Percentiles rank a stretch among this genome's conserved stretches.
Evolutionary conservation across 441 rosid species (phyloP).

Genomic region (Eutrema salsugineum): DNA sequence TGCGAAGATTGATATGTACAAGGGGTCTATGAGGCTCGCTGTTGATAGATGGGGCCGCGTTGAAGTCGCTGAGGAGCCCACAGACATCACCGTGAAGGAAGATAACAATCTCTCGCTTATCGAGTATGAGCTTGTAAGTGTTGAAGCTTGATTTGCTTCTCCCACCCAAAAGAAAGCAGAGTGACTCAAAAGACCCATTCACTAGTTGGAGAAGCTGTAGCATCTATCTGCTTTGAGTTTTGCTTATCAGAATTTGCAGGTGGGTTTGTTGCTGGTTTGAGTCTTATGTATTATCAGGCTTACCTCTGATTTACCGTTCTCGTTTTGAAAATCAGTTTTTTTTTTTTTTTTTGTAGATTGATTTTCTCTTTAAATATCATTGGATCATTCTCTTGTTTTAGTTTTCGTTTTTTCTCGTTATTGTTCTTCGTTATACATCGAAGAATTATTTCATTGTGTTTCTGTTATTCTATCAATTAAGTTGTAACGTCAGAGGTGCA

Average conservation of each 20-base stretch:
- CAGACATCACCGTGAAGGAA: slow-evolving; percentile 63
- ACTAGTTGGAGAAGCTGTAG: background rate
- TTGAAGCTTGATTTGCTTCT: slow-evolving; percentile 32
- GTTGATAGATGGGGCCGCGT: slow-evolving; percentile 63
- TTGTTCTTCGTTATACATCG: background rate
- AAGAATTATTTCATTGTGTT: background rate
- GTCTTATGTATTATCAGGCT: slow-evolving; percentile 20
- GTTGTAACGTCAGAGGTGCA: background rate
- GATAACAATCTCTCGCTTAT: slow-evolving; percentile 82
- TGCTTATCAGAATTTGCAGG: slow-evolving; percentile 23
- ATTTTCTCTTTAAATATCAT: slow-evolving; percentile 7
- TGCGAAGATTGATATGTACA: slow-evolving; percentile 61
- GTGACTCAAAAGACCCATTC: background rate
- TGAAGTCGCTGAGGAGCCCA: slow-evolving; percentile 48
- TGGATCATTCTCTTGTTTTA: slow-evolving; percentile 9
- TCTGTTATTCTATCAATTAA: background rate
- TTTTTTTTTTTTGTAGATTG: slow-evolving; percentile 7
- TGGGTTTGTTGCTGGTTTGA: slow-evolving; percentile 10
- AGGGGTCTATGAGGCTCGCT: slow-evolving; percentile 66
- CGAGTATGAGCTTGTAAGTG: slow-evolving; percentile 71
- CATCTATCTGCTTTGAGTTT: slow-evolving; percentile 17
- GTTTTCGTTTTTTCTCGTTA: background rate
- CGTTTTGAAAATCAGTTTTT: slow-evolving; percentile 11
- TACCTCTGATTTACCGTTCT: slow-evolving; percentile 2
- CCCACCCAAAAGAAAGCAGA: background rate